Percentiles rank a stretch among this genome's conserved stretches.
Conservation (phyloP, 257 asterid species). For the Nyctanthes arbortristis region DNA sequence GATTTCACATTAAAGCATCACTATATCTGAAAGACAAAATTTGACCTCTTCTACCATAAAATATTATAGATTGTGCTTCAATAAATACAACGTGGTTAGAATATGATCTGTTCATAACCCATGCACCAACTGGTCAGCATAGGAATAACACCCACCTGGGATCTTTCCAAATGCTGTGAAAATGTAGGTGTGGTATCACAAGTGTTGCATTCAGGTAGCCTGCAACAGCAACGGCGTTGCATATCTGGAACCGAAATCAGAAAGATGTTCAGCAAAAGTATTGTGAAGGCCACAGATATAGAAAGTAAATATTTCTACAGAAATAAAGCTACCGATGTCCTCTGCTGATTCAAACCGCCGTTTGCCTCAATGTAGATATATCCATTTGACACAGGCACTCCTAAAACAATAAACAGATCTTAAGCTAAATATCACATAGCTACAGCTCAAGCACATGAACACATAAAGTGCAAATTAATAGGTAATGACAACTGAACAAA, state of each 20-base stretch:
- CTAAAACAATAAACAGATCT: constrained; percentile 27
- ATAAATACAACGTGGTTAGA: background rate
- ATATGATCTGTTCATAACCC: constrained; percentile 1
- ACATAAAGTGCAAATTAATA: background rate
- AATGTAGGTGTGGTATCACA: constrained; percentile 86
- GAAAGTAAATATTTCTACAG: background rate
- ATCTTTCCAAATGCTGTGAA: constrained; percentile 97
- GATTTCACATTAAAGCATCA: background rate
- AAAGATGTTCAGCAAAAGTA: background rate
- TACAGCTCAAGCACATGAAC: constrained; percentile 21
- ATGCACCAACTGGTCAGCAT: constrained; percentile 10
- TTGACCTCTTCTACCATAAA: background rate
- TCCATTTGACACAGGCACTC: constrained; percentile 61
- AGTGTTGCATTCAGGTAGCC: constrained; percentile 96
- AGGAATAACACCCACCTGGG: constrained; percentile 56
- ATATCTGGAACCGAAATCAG: constrained; percentile 63
- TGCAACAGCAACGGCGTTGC: constrained; percentile 99
- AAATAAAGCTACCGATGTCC: constrained; percentile 73
- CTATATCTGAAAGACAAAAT: background rate
- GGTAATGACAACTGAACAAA: background rate
- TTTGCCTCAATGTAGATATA: constrained; percentile 71
- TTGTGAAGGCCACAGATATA: constrained; percentile 17
- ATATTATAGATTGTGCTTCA: background rate
- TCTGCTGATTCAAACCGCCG: constrained; percentile 97
- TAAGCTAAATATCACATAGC: constrained; percentile 3